Conservation (phyloP, 2,329 filamentous ascomycete species). For the Cladosporium sp. region DNA sequence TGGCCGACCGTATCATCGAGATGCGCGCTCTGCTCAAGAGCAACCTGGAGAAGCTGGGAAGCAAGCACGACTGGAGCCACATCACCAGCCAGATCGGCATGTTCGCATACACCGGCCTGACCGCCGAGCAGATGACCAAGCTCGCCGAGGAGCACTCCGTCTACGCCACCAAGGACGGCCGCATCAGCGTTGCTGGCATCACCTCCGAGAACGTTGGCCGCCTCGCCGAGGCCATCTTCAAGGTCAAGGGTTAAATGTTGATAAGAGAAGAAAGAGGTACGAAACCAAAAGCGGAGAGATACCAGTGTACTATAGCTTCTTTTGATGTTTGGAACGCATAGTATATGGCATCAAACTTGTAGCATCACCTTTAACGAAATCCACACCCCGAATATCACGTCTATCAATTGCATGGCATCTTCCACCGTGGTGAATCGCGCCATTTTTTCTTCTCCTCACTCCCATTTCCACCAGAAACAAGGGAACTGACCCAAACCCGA, state of each 20-base stretch:
- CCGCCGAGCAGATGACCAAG: conserved; percentile 81
- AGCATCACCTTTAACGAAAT: too few relatives aligned
- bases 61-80: conserved; percentile 97
- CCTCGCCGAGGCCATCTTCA: conserved; percentile 78
- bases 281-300: too few relatives aligned
- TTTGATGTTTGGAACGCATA: too few relatives aligned
- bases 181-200: conserved; percentile 82
- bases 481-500: too few relatives aligned
- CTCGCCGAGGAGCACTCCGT: conserved; percentile 95
- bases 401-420: too few relatives aligned
- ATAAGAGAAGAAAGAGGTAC: too few relatives aligned
- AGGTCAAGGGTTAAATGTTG: conserved; percentile 60
- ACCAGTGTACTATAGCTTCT: too few relatives aligned
- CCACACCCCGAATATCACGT: too few relatives aligned
- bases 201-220: conserved; percentile 73
- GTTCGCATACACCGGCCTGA: conserved; percentile 97
- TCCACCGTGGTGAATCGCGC: too few relatives aligned
- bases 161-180: conserved; percentile 90
- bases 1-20: conserved; percentile 98
- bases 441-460: too few relatives aligned
- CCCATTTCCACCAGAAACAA: too few relatives aligned
- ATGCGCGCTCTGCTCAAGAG: conserved; percentile 94
- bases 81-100: conserved; percentile 99
- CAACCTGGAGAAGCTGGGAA: conserved; percentile 90
- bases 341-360: too few relatives aligned